Evolutionary conservation across 768 basidiomycete species (phyloP).

Genomic region (Termitomyces sp.): DNA sequence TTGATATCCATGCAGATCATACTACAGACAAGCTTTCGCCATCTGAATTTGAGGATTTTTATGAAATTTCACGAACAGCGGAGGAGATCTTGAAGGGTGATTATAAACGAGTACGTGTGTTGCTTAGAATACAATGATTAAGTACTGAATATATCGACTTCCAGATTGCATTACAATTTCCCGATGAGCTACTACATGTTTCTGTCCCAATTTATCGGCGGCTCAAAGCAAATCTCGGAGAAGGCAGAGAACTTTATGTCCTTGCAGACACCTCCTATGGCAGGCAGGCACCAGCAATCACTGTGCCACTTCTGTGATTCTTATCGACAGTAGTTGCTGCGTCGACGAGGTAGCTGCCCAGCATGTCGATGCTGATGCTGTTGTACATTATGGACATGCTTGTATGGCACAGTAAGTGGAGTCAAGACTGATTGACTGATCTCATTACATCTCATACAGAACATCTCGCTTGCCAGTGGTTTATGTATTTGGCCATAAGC

Average conservation of each 20-base stretch:
- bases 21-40: constrained; percentile 25
- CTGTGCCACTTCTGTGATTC: constrained; percentile 7
- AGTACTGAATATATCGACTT: background rate
- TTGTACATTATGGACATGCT: constrained; percentile 51
- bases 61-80: constrained; percentile 68
- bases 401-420: constrained; percentile 82
- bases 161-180: constrained; percentile 90
- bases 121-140: background rate
- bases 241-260: constrained; percentile 17
- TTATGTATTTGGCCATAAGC: constrained; percentile 82
- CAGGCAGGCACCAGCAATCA: constrained; percentile 44
- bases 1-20: constrained; percentile 39
- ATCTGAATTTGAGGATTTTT: constrained; percentile 54
- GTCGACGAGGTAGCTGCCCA: constrained; percentile 95
- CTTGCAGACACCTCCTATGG: constrained; percentile 75
- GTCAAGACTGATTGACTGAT: background rate
- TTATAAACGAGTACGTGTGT: constrained; percentile 59
- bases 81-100: constrained; percentile 51
- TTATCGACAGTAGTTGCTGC: constrained; percentile 63
- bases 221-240: constrained; percentile 41
- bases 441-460: constrained; percentile 31
- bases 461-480: constrained; percentile 84
- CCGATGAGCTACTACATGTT: constrained; percentile 84
- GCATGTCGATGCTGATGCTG: constrained; percentile 63
- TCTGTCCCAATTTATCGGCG: constrained; percentile 78